Evolutionary conservation across 2,329 filamentous ascomycete species (phyloP).

Genomic region (Aplosporella prunicola): DNA sequence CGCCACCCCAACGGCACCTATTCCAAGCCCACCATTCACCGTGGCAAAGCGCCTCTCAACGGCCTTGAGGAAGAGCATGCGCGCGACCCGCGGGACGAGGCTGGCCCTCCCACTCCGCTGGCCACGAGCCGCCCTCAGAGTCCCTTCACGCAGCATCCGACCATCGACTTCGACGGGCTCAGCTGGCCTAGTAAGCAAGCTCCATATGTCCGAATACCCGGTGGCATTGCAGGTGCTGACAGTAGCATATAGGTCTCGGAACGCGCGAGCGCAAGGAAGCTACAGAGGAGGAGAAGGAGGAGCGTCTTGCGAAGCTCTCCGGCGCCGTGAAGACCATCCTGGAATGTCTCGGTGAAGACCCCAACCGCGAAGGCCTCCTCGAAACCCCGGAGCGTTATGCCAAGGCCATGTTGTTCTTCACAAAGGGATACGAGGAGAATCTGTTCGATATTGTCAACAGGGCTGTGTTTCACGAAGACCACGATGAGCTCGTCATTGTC

Average conservation of each 20-base stretch:
- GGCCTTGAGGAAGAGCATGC: constrained; percentile 37
- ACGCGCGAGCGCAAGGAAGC: constrained; percentile 54
- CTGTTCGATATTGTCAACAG: constrained; percentile 83
- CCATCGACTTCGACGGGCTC: constrained; percentile 46
- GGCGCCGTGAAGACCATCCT: constrained; percentile 55
- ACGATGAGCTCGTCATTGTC: constrained; percentile 95
- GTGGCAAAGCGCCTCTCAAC: constrained; percentile 11
- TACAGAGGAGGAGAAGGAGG: constrained; percentile 48
- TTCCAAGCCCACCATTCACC: constrained; percentile 14
- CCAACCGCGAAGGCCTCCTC: constrained; percentile 53
- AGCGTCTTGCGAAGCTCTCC: constrained; percentile 50
- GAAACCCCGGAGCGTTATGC: constrained; percentile 77
- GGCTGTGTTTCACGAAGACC: constrained; percentile 91
- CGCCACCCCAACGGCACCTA: constrained; percentile 27
- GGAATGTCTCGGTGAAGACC: constrained; percentile 58
- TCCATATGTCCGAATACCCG: not conserved
- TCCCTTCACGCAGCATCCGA: constrained; percentile 42
- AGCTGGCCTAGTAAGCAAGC: constrained; percentile 42
- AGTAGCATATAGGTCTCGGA: constrained; percentile 43
- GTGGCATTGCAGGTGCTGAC: constrained; percentile 1
- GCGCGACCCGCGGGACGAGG: constrained; percentile 45
- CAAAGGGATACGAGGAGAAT: constrained; percentile 94
- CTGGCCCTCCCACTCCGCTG: constrained; percentile 41
- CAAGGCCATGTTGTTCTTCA: constrained; percentile 92
- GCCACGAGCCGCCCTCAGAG: constrained; percentile 43